Percentiles rank a stretch among this genome's conserved stretches.
phyloP scores from a whole-genome alignment of 805 yeast species.

The Metschnikowia corniflorae region DNA sequence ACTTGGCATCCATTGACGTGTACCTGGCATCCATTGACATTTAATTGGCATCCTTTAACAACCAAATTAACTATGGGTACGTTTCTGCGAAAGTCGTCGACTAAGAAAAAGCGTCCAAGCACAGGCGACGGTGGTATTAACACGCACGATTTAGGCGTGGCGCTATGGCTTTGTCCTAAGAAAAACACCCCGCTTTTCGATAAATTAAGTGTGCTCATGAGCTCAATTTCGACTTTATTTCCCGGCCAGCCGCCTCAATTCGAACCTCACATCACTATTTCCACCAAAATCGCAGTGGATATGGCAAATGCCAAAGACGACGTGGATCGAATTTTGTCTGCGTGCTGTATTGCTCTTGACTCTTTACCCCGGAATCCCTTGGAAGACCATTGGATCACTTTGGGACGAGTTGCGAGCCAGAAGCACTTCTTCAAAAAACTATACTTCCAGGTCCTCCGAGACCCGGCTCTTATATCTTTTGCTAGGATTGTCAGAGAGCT shows the following conservation, averaged over 20 bases:
- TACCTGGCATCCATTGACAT: too few relatives aligned
- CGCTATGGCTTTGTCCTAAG: constrained; percentile 77
- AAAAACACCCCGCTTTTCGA: constrained; percentile 51
- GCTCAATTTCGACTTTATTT: constrained; percentile 67
- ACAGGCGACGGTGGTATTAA: constrained; percentile 6
- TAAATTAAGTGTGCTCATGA: constrained; percentile 54
- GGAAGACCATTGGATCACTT: constrained; percentile 37
- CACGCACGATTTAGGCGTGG: constrained; percentile 36
- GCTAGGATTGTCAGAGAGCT: constrained; percentile 56
- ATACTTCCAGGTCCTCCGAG: constrained; percentile 44
- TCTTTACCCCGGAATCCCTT: constrained; percentile 32
- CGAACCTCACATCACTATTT: constrained; percentile 75
- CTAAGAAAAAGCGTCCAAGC: neutral
- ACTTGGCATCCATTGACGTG: too few relatives aligned
- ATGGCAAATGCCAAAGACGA: constrained; percentile 45
- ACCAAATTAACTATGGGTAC: constrained; percentile 16
- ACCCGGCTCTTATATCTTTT: constrained; percentile 47
- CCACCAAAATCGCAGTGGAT: constrained; percentile 53
- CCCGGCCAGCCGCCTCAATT: constrained; percentile 62
- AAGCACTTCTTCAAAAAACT: constrained; percentile 51
- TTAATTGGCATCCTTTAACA: too few relatives aligned
- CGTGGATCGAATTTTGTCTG: constrained; percentile 54
- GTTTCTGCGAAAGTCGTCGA: constrained; percentile 2
- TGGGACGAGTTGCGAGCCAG: constrained; percentile 46
- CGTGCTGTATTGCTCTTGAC: constrained; percentile 53